Conservation (phyloP, 768 basidiomycete genomes). For the Boletus coccyginus region DNA sequence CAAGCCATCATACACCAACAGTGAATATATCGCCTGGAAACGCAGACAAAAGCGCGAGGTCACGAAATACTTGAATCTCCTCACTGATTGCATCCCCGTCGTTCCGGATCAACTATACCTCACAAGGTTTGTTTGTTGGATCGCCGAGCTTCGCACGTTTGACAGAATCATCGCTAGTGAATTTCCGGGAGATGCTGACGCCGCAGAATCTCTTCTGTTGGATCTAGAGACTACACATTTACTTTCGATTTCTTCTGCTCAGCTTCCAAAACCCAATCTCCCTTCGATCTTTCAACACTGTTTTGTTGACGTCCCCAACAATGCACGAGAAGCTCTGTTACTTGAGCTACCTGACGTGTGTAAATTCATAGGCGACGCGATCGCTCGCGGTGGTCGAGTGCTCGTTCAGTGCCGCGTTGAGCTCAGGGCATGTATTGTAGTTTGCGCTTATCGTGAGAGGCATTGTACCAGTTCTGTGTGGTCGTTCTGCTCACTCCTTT, state of each 20-base stretch:
- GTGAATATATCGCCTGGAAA: conserved; percentile 57
- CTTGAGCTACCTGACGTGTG: conserved; percentile 46
- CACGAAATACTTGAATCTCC: conserved; percentile 47
- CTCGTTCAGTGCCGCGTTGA: conserved; percentile 57
- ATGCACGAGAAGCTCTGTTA: conserved; percentile 40
- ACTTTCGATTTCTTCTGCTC: conserved; percentile 54
- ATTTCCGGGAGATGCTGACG: conserved; percentile 51
- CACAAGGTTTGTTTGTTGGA: conserved; percentile 39
- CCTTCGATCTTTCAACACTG: conserved; percentile 34
- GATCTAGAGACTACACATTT: conserved; percentile 55
- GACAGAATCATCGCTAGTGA: conserved; percentile 36
- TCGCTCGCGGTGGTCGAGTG: conserved; percentile 42
- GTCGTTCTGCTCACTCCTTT: background rate
- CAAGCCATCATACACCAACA: conserved; percentile 39
- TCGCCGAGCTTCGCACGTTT: background rate
- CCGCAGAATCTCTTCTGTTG: conserved; percentile 47
- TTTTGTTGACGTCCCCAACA: conserved; percentile 42
- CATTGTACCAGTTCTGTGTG: background rate
- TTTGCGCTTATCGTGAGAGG: conserved; percentile 50
- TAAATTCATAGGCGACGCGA: conserved; percentile 42
- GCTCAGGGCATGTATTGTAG: conserved; percentile 50
- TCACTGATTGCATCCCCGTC: conserved; percentile 52
- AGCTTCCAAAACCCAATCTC: conserved; percentile 34
- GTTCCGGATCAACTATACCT: conserved; percentile 49
- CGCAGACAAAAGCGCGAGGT: conserved; percentile 52